Evolutionary conservation across 202 grass and related monocot genomes (phyloP).

Genomic region (Hordeum pubiflorum): DNA sequence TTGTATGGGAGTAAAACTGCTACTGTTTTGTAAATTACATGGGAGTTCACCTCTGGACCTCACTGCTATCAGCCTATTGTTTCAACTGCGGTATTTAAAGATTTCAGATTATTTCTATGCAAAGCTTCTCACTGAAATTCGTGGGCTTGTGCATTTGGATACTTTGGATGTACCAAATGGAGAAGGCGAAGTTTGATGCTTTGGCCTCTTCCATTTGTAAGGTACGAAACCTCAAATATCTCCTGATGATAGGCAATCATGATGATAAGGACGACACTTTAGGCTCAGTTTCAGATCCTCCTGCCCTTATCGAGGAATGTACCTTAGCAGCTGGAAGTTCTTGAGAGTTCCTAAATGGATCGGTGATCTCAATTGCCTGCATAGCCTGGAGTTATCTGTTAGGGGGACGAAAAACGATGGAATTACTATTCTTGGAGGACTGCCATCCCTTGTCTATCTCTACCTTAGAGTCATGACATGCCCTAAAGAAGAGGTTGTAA

Average conservation of each 20-base stretch:
- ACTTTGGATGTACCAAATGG: too few relatives aligned
- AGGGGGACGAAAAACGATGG: neutral
- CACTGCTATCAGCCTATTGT: too few relatives aligned
- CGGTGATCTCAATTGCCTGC: neutral
- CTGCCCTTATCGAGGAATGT: neutral
- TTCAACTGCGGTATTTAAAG: too few relatives aligned
- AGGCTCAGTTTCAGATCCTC: neutral
- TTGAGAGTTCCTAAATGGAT: constrained; percentile 4
- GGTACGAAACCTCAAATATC: neutral
- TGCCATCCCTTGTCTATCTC: neutral
- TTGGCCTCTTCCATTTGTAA: neutral
- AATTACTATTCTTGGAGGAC: neutral
- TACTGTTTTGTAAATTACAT: too few relatives aligned
- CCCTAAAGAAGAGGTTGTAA: neutral
- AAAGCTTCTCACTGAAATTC: too few relatives aligned
- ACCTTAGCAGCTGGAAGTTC: neutral
- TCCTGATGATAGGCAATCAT: neutral
- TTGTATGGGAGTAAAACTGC: too few relatives aligned
- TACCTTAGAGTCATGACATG: too few relatives aligned
- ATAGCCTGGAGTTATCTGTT: fast-evolving
- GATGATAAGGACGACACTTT: neutral
- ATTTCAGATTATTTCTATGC: too few relatives aligned
- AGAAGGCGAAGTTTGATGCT: neutral
- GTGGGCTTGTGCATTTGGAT: too few relatives aligned
- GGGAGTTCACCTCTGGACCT: too few relatives aligned